Conservation (phyloP, 352 stramenopile species). For the Phytophthora macrochlamydospora region DNA sequence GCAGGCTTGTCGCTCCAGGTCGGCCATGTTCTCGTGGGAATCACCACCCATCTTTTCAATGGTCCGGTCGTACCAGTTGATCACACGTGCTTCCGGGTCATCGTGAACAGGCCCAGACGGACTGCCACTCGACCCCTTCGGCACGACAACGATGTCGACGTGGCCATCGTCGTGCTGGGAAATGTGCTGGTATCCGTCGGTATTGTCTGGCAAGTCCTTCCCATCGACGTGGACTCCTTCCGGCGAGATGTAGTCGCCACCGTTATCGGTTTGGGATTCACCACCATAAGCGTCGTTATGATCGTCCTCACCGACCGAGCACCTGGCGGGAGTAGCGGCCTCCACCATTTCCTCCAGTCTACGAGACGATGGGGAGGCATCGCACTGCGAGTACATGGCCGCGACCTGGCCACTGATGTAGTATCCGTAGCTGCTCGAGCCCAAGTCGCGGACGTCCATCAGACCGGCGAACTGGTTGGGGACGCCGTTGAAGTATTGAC, state of each 20-base stretch:
- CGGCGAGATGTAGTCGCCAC: neutral
- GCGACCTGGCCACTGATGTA: conserved; percentile 48
- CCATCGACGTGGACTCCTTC: neutral
- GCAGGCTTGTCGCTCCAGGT: conserved; percentile 62
- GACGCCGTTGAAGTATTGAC: conserved; percentile 42
- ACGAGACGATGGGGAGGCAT: conserved; percentile 29
- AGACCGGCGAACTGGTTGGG: conserved; percentile 48
- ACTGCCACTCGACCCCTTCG: neutral
- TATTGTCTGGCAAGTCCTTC: neutral
- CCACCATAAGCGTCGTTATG: neutral
- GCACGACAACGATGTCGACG: conserved; percentile 20
- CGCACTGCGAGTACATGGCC: conserved; percentile 47
- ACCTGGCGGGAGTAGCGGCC: conserved; percentile 13
- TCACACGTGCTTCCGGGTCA: conserved; percentile 36
- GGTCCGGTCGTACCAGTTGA: conserved; percentile 55
- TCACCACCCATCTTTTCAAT: conserved; percentile 39
- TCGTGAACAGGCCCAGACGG: conserved; percentile 6
- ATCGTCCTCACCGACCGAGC: conserved; percentile 9
- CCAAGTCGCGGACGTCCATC: conserved; percentile 55
- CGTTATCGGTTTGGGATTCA: neutral
- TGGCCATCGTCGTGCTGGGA: conserved; percentile 24
- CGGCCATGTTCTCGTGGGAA: conserved; percentile 40
- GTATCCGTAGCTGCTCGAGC: conserved; percentile 60
- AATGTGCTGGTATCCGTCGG: conserved; percentile 10
- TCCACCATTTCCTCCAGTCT: conserved; percentile 21